Evolutionary conservation across 257 asterid genomes (phyloP), one percentile per base, ranked within the genome.

Genomic region (Sherardia arvensis): DNA sequence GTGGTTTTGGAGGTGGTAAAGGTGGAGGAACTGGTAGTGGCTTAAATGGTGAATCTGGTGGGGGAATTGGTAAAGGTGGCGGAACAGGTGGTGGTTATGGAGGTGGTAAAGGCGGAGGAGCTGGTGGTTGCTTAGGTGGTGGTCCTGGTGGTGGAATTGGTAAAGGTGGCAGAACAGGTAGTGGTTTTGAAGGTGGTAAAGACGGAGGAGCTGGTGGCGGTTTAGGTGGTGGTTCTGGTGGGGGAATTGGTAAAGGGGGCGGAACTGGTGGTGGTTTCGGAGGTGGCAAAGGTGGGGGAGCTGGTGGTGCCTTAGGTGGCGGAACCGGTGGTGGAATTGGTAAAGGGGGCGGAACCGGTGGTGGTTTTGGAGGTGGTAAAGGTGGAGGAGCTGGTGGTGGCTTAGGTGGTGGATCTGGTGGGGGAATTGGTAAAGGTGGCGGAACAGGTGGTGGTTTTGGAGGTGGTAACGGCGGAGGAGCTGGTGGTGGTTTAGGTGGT

Each of bases 401-500:
- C n/a, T n/a, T 7, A 4, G 76, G 76, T 2, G 34, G 4, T 68
- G 0, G 28, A 21, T 59, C 62, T 8, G 67, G 66, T 0, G 70
- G 74, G 3, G 57, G 27, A n/a, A 25, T 59, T 1, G 68, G 67
- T 0, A 54, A 58, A 12, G 62, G 74, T 0, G n/a, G 10, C 12
- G 59, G 67, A 6, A n/a, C 17, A 0, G 69, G 77, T 9, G 47
- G 40, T 20, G 77, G 25, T 5, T 65, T 45, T 18, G 69, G 71
- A 5, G 61, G 72, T 0, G 71, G 78, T 1, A 68, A 59, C 1
- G 54, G 68, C n/a, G n/a, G n/a, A n/a, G n/a, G 78, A 8, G 70
- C 54, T 12, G 77, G 77, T 5, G 64, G 36, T 54, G 55, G 69
- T 5, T 43, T 45, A 4, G 76, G 76, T 2, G 34, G 4, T 68